Evolutionary conservation across 441 rosid genomes (phyloP), one percentile per base, ranked within the genome.

Genomic region (Raphanus hybrid): DNA sequence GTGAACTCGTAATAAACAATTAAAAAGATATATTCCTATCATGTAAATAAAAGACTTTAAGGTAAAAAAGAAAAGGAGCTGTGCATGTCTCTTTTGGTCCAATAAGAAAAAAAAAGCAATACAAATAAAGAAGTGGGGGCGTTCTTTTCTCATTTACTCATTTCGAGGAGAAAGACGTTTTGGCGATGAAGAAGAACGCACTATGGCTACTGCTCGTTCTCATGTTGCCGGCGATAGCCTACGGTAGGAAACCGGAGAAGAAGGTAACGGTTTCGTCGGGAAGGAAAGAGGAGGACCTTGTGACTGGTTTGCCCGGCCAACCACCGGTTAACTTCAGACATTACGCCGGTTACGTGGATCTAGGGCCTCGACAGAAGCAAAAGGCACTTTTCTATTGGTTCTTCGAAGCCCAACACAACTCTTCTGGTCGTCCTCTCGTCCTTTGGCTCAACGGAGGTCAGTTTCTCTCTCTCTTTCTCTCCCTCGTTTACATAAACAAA

Each of bases 361-460:
- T 86, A 37, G 84, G 69, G 6, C 85, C 83, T 3, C 7, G 27
- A 1, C 80, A 75, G 67, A 54, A 58, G 72, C 76, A 80, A n/a
- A 88, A 85, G 48, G 83, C 89, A 2, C 82, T 88, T 55, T 88
- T 85, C 76, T 88, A 88, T 60, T 88, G 89, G 89, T 86, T 88
- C 83, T 86, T 86, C 26, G 89, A 88, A 81, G 85, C 91, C 7
- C 88, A 88, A 64, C 23, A 60, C 0, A 80, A 65, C 32, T 70
- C 70, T 16, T 39, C 88, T 63, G 71, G 2, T 43, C 86, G 83
- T 61, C 91, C 91, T 54, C 87, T 88, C 8, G 87, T 86, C 65
- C 91, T 88, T 32, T 88, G 91, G 91, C 91, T 88, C 84, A 88
- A 88, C 67, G 91, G 91, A 85, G 91, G 91, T 88, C 11, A 18